Percentiles rank a stretch among this genome's conserved stretches.
phyloP scores from a whole-genome alignment of 2,329 filamentous ascomycete genomes.

The Ophiostoma sp. region DNA sequence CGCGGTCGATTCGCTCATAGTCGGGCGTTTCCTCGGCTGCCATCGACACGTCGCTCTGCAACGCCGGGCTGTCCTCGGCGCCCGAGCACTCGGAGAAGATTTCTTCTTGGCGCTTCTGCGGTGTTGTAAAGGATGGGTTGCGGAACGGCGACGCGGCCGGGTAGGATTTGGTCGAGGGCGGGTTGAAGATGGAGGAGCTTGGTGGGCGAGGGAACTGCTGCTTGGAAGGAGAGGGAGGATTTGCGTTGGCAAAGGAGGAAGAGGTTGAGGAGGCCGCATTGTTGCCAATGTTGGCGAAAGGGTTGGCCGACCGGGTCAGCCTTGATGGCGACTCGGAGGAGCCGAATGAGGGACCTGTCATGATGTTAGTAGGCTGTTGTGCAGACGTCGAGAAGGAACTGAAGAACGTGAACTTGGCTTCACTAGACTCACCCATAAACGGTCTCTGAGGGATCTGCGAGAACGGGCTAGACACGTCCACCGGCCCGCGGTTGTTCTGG shows the following conservation, averaged over 20 bases:
- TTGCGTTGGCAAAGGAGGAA: background rate
- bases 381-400: background rate
- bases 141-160: conserved; percentile 57
- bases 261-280: background rate
- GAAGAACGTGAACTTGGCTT: background rate
- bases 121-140: conserved; percentile 65
- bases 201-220: conserved; percentile 41
- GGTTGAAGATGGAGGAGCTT: conserved; percentile 49
- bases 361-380: conserved; percentile 16
- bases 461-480: conserved; percentile 64
- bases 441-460: conserved; percentile 50
- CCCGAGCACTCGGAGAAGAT: conserved; percentile 57
- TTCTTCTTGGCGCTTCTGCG: conserved; percentile 58
- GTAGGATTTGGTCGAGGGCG: conserved; percentile 45
- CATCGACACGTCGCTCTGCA: conserved; percentile 56
- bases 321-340: conserved; percentile 32
- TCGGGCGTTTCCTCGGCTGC: conserved; percentile 55
- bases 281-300: conserved; percentile 31
- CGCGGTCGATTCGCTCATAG: conserved; percentile 46
- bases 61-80: conserved; percentile 61
- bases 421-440: conserved; percentile 44
- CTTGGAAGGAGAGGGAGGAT: conserved; percentile 34
- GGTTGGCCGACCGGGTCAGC: conserved; percentile 31
- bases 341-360: conserved; percentile 32
- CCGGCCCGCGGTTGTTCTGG: conserved; percentile 54